These are phyloP conservation scores for Linnemannia hyalina DNA, from an alignment of 192 early-diverging fungal genomes.

Conservation along the genomic window DNA sequence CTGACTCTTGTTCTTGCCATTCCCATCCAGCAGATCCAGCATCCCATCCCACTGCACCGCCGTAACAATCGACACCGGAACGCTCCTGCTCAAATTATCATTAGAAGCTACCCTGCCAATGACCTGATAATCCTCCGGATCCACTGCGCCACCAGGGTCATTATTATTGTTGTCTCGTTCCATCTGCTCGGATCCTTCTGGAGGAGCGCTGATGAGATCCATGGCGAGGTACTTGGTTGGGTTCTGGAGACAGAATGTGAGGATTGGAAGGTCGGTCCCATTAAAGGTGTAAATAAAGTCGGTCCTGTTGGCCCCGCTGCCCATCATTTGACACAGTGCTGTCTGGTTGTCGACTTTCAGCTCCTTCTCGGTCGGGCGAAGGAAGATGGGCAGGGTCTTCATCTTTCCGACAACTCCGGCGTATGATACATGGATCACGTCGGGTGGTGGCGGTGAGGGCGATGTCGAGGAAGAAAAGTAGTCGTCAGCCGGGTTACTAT, in stretches of 20 bases:
- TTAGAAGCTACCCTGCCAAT: constrained; percentile 24
- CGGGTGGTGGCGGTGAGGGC: not conserved
- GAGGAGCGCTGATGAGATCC: constrained; percentile 26
- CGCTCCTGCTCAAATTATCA: constrained; percentile 12
- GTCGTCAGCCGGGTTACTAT: not conserved
- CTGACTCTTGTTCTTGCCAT: not conserved
- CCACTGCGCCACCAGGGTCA: not conserved
- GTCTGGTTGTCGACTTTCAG: not conserved
- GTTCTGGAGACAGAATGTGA: constrained; percentile 33
- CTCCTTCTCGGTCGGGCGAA: constrained; percentile 23
- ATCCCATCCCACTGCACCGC: constrained; percentile 27
- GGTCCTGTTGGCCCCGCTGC: constrained; percentile 1
- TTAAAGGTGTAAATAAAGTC: constrained; percentile 11
- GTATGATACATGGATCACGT: constrained; percentile 37
- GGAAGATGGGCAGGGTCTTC: constrained; percentile 41
- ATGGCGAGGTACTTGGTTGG: constrained; percentile 24
- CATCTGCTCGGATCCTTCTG: not conserved
- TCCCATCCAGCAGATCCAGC: not conserved
- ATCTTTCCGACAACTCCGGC: constrained; percentile 42
- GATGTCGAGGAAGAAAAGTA: not conserved
- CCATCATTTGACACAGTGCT: constrained; percentile 16
- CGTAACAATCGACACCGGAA: not conserved
- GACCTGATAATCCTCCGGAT: constrained; percentile 2
- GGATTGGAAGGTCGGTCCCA: constrained; percentile 2
- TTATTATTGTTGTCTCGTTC: not conserved